phyloP scores from a whole-genome alignment of 768 basidiomycete genomes.

The Boletus eberwhitei region DNA sequence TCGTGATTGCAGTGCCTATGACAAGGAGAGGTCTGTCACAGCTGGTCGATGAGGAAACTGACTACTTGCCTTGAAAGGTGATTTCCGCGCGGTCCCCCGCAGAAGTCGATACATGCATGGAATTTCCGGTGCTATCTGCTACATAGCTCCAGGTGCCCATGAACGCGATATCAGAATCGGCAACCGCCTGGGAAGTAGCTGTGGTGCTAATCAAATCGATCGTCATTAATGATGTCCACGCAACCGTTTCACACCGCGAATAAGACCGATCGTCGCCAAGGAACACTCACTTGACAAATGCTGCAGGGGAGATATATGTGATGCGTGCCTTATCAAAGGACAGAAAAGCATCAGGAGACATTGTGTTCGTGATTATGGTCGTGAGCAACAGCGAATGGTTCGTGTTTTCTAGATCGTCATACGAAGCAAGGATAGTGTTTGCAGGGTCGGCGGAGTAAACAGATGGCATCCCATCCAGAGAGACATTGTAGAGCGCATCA shows the following conservation, averaged over 20 bases:
- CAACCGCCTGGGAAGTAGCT: slow-evolving; percentile 35
- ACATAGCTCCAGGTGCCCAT: slow-evolving; percentile 53
- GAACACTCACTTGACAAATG: slow-evolving; percentile 34
- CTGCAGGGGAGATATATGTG: slow-evolving; percentile 35
- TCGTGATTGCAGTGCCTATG: slow-evolving; percentile 57
- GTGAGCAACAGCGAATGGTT: slow-evolving; percentile 57
- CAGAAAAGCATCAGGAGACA: slow-evolving; percentile 39
- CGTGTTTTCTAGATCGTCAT: slow-evolving; percentile 44
- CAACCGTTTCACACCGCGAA: background rate
- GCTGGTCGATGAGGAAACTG: background rate
- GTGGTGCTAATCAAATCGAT: slow-evolving; percentile 32
- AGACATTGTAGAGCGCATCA: slow-evolving; percentile 43
- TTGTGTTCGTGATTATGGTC: slow-evolving; percentile 36
- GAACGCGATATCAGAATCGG: slow-evolving; percentile 48
- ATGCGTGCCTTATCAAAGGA: slow-evolving; percentile 59
- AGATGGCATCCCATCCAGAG: slow-evolving; percentile 46
- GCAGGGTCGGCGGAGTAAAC: slow-evolving; percentile 23
- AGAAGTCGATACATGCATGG: slow-evolving; percentile 33
- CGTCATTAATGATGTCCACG: slow-evolving; percentile 18
- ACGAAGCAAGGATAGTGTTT: slow-evolving; percentile 46
- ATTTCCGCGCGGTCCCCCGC: slow-evolving; percentile 45
- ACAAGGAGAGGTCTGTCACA: background rate
- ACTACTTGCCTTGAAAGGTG: slow-evolving; percentile 46
- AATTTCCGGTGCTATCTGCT: slow-evolving; percentile 29
- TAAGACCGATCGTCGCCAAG: slow-evolving; percentile 3